Base-by-base conservation (phyloP, 2,329 filamentous ascomycete genomes). In the Hypoxylon sp. region DNA sequence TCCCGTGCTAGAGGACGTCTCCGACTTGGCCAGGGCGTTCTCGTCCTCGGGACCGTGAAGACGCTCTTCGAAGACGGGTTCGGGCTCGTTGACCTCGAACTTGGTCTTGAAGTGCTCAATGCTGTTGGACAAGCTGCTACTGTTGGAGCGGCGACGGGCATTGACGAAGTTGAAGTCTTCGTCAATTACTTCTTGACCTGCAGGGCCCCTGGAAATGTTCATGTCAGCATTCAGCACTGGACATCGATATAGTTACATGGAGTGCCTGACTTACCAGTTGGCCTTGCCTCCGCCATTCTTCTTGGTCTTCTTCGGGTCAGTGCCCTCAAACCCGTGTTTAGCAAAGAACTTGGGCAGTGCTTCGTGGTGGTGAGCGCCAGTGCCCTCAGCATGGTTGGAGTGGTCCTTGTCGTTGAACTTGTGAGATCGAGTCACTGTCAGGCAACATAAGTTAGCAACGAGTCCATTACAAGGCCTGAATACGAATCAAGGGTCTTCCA, bases 351-450 rank as follows among this genome's bases (percentile, higher is more conserved):
- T 93, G 76, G 96, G 95, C 26, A 97, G 82, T 74, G 91, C 87
- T 72, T 96, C 91, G 70, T 91, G 85, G 58, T 88, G 85, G 58
- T 88, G 84, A 53, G 84, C 79, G 66, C 87, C 89, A 61, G 87
- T 89, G 77, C 91, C 92, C 74, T 96, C 91, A 71, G 91, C 90
- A 72, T 93, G 82, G 75, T 87, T 91, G 74, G 89, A 88, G 83
- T 97, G 92, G 85, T 96, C 91, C 82, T 94, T 94, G 81, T 97
- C 93, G 83, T 93, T 97, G 84, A 86, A 88, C 85, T 98, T 99
- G 88, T 95, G 93, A 71, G 95, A 96, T 79, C 96, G 95, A 84
- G 96, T 97, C 95, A 99, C 94, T 97, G 73, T 12, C 64, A 20
- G 40, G 33, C 16, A 11, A 16, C 32, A 50, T 22, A 49, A 26